These are phyloP conservation scores for Wickerhamomyces alni DNA, from an alignment of 805 yeast genomes.

Conservation along the genomic window DNA sequence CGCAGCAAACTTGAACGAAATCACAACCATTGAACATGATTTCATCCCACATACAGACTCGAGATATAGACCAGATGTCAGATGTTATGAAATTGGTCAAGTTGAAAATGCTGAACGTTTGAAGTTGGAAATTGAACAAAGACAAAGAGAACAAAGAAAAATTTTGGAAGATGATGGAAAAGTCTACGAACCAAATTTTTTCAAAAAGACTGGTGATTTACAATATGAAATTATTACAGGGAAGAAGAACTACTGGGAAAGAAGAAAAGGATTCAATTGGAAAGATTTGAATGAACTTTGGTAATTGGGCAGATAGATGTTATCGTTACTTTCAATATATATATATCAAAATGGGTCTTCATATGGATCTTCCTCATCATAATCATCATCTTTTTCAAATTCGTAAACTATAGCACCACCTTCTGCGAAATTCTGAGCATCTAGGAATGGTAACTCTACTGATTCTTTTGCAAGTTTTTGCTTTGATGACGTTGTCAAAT, in stretches of 20 bases:
- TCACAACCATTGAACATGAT: conserved; percentile 63
- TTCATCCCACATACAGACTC: conserved; percentile 81
- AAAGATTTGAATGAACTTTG: conserved; percentile 46
- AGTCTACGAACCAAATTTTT: conserved; percentile 56
- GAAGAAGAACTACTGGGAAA: conserved; percentile 67
- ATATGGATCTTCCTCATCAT: conserved; percentile 96
- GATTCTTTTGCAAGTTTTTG: conserved; percentile 76
- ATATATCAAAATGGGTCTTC: conserved; percentile 81
- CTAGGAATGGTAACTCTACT: conserved; percentile 86
- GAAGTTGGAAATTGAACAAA: conserved; percentile 68
- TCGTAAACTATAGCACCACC: conserved; percentile 97
- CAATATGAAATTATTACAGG: conserved; percentile 58
- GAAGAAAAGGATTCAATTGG: conserved; percentile 65
- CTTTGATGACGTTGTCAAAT: conserved; percentile 64
- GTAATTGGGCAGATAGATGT: too few relatives aligned
- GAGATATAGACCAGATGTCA: conserved; percentile 82
- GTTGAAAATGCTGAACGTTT: conserved; percentile 64
- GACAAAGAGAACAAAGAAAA: conserved; percentile 73
- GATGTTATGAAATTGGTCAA: conserved; percentile 62
- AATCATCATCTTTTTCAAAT: conserved; percentile 94
- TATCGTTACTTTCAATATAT: too few relatives aligned
- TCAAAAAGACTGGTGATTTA: conserved; percentile 34
- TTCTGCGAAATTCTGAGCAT: conserved; percentile 71
- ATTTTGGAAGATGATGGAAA: conserved; percentile 39
- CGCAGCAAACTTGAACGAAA: conserved; percentile 75